These are phyloP conservation scores for Verticillium alfalfae DNA, from an alignment of 2,329 filamentous ascomycete species.

Conservation along the genomic window DNA sequence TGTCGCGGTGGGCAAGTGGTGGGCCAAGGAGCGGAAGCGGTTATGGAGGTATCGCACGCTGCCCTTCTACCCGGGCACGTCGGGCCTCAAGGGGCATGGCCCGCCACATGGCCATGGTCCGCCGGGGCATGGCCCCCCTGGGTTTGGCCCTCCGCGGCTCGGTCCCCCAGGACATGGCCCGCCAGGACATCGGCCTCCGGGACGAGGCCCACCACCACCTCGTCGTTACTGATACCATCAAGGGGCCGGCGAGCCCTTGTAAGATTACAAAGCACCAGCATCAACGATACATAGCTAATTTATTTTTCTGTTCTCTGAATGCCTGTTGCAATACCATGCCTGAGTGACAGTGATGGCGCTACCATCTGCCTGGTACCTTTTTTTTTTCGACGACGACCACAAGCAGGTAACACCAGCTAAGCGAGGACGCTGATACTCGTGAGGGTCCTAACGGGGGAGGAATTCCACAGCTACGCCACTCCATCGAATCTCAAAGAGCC, in stretches of 20 bases:
- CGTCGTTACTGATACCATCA: background rate
- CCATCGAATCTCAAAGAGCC: too few relatives aligned
- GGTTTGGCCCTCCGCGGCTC: background rate
- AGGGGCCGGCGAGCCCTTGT: background rate
- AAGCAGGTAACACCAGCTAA: too few relatives aligned
- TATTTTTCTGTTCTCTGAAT: background rate
- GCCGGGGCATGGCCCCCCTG: background rate
- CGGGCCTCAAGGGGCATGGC: background rate
- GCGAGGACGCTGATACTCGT: too few relatives aligned
- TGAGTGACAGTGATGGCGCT: too few relatives aligned
- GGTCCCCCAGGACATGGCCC: background rate
- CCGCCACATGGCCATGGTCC: background rate
- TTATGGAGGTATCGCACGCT: background rate
- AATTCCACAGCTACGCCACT: too few relatives aligned
- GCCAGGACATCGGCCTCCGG: background rate
- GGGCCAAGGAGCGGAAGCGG: conserved; percentile 8
- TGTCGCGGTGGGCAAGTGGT: conserved; percentile 14
- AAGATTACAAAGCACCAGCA: background rate
- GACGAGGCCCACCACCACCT: background rate
- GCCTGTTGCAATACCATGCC: background rate
- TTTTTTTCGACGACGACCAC: too few relatives aligned
- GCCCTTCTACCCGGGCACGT: background rate
- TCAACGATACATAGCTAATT: background rate
- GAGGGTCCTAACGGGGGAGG: too few relatives aligned
- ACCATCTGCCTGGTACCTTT: too few relatives aligned